phyloP scores from a whole-genome alignment of 805 yeast species.

The Lipomyces orientalis region DNA sequence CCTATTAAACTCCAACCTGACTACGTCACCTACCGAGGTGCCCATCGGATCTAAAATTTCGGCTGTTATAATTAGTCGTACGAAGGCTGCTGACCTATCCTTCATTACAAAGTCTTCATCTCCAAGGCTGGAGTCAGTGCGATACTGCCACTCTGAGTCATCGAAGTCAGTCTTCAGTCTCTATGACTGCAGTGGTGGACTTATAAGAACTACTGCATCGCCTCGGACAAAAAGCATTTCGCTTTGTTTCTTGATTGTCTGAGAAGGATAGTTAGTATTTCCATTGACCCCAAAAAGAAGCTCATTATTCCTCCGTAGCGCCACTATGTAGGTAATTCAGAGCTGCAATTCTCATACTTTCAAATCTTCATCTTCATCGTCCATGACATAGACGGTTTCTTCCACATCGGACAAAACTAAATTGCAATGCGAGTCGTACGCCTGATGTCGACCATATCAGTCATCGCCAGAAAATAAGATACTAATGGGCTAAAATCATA shows the following conservation, averaged over 20 bases:
- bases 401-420: slow-evolving; percentile 91
- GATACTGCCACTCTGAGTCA: background rate
- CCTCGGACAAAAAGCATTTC: slow-evolving; percentile 97
- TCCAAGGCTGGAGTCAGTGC: background rate
- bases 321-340: background rate
- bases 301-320: too few relatives aligned
- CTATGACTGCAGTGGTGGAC: slow-evolving; percentile 47
- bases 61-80: background rate
- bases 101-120: background rate
- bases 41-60: background rate
- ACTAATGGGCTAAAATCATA: slow-evolving; percentile 43
- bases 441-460: slow-evolving; percentile 46
- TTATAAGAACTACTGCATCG: slow-evolving; percentile 89
- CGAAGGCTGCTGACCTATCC: background rate
- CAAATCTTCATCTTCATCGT: slow-evolving; percentile 52
- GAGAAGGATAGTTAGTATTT: slow-evolving; percentile 29
- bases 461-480: background rate
- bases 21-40: background rate
- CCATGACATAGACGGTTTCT: slow-evolving; percentile 73
- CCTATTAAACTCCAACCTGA: background rate
- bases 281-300: too few relatives aligned
- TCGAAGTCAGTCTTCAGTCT: background rate
- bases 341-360: slow-evolving; percentile 15
- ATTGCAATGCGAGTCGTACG: slow-evolving; percentile 96
- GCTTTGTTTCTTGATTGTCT: slow-evolving; percentile 59